These are phyloP conservation scores for Aspergillus sp. DNA, from an alignment of 2,329 filamentous ascomycete species.

Conservation along the genomic window DNA sequence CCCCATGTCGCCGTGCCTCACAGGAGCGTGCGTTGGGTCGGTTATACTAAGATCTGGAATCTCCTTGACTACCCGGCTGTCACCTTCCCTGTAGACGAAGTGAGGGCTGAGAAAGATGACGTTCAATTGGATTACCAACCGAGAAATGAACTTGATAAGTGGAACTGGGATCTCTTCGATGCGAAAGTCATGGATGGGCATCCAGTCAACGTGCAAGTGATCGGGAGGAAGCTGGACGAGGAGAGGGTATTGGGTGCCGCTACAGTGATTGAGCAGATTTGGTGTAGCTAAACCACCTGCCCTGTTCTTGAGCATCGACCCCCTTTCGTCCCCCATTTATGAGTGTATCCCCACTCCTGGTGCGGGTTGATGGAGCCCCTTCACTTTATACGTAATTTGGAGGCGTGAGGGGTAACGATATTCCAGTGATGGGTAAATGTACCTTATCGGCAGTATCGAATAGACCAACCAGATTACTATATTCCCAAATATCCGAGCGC, in stretches of 20 bases:
- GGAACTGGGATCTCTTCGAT: constrained; percentile 53
- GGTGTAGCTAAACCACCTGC: constrained; percentile 9
- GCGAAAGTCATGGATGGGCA: constrained; percentile 42
- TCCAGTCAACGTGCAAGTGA: constrained; percentile 55
- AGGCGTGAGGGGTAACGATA: not conserved
- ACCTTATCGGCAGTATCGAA: too few relatives aligned
- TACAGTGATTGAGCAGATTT: constrained; percentile 27
- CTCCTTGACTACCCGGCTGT: constrained; percentile 62
- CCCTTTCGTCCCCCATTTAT: not conserved
- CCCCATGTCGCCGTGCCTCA: constrained; percentile 57
- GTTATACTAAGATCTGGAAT: constrained; percentile 65
- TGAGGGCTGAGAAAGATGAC: constrained; percentile 43
- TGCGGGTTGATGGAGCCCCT: not conserved
- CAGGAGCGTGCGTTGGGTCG: constrained; percentile 47
- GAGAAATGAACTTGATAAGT: constrained; percentile 52
- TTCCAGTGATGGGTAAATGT: not conserved
- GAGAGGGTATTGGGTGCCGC: constrained; percentile 54
- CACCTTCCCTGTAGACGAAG: constrained; percentile 55
- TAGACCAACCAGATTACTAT: too few relatives aligned
- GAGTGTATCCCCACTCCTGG: not conserved
- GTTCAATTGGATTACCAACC: constrained; percentile 42
- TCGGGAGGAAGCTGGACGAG: constrained; percentile 54
- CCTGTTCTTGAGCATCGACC: not conserved
- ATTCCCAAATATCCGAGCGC: too few relatives aligned
- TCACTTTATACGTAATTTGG: not conserved